Base-by-base conservation (phyloP, 306 rosid species). In the Lathyrus oleraceus region DNA sequence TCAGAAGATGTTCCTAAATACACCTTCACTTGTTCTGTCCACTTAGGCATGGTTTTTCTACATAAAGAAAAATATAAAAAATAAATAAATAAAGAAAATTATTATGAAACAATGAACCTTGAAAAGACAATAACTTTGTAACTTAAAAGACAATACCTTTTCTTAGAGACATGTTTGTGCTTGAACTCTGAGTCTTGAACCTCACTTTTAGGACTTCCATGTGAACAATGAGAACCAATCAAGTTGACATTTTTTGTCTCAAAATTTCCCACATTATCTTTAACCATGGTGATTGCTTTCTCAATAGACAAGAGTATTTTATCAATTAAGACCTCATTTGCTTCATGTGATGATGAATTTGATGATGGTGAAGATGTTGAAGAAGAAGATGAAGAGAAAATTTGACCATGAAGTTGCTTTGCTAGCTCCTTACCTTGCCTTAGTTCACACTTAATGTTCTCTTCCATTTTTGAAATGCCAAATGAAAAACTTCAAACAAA, bases 1-100 rank as follows among this genome's bases (percentile, higher is more conserved):
- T 82, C 95, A 32, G 48, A 20, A 8, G 74, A 81, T 60, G 88
- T 51, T 69, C 39, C 88, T 23, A 82, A 42, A 40, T 61, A 49
- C 62, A 88, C 74, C 86, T 76, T 86, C 68, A 92, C 84, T 78
- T 85, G 75, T 11, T 86, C 73, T 64, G 83, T 88, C 93, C 88
- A 73, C 28, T 23, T 81, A 20, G 83, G 51, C 82, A 77, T 57
- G 54, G 72, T 76, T 82, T 85, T 92, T 76, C 98, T 92, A 74
- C 76, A 73, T 20, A 72, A 82, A 23, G 75, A 70, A 10, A 21
- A 39, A 65, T 51, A 59, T 59, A 56, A 68, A 53, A 19, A 51
- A 35, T 13, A 49, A n/a, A 59, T 23, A 59, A 23, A 43, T 42
- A 15, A 20, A 47, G 38, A 72, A 66, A 67, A 57, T 10, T 52